Percentiles rank a stretch among this genome's conserved stretches.
Conservation (phyloP, 1,139 yeast genomes). For the Pichia sp. region DNA sequence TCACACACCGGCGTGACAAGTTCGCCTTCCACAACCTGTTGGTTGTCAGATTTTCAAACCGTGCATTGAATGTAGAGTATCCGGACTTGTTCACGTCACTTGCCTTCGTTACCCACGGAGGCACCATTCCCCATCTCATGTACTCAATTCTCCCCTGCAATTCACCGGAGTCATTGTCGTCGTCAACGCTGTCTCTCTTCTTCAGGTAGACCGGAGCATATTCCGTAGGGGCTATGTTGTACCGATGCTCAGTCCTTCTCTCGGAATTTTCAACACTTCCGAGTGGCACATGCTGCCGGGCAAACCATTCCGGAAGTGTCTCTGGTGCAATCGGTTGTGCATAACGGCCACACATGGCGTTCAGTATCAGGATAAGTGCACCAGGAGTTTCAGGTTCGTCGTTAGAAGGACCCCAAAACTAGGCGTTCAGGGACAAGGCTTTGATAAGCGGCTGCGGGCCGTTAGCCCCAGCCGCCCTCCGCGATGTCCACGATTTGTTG, state of each 20-base stretch:
- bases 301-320: slow-evolving; percentile 26
- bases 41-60: slow-evolving; percentile 50
- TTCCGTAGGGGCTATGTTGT: slow-evolving; percentile 52
- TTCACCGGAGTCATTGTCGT: background rate
- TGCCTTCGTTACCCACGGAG: slow-evolving; percentile 44
- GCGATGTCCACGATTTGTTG: background rate
- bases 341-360: slow-evolving; percentile 47
- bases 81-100: slow-evolving; percentile 7
- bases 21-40: slow-evolving; percentile 50
- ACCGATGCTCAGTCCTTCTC: slow-evolving; percentile 27
- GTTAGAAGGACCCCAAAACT: too few relatives aligned
- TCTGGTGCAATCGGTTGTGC: slow-evolving; percentile 35
- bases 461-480: background rate
- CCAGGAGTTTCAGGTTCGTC: too few relatives aligned
- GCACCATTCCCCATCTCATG: slow-evolving; percentile 63
- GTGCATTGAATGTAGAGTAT: slow-evolving; percentile 54
- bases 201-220: slow-evolving; percentile 46
- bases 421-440: too few relatives aligned
- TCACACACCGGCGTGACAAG: slow-evolving; percentile 51
- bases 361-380: background rate
- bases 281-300: slow-evolving; percentile 22
- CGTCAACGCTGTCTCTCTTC: slow-evolving; percentile 64
- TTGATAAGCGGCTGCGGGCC: too few relatives aligned
- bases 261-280: slow-evolving; percentile 19
- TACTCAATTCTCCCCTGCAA: slow-evolving; percentile 20